phyloP scores from a whole-genome alignment of 192 early-diverging fungal genomes.

The Rhizophagus prolifer region DNA sequence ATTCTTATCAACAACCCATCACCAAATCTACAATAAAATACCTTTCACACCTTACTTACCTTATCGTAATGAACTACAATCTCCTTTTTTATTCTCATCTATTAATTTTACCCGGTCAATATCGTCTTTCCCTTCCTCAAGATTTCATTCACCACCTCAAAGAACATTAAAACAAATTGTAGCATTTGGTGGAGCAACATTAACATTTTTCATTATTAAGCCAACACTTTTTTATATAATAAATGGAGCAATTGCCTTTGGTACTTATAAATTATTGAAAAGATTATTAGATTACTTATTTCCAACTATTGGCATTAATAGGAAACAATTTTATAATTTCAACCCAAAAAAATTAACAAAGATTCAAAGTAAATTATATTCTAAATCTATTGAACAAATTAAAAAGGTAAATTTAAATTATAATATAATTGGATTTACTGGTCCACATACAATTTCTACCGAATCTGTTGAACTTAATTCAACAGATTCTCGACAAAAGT shows the following conservation, averaged over 20 bases:
- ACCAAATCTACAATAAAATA: background rate
- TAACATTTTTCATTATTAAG: background rate
- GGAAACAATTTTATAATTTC: background rate
- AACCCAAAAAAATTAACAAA: background rate
- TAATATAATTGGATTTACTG: background rate
- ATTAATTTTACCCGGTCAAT: background rate
- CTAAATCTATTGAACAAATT: background rate
- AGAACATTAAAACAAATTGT: background rate
- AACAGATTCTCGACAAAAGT: background rate
- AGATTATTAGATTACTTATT: background rate
- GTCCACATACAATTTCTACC: background rate
- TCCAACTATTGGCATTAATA: background rate
- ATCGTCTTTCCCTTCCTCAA: background rate
- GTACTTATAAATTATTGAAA: background rate
- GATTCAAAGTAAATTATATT: background rate
- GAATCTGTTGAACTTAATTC: background rate
- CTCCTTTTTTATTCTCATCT: background rate
- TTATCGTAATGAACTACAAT: background rate
- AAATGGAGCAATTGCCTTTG: background rate
- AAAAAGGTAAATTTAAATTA: background rate
- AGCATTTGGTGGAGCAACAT: background rate
- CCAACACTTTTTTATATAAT: background rate
- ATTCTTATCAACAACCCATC: background rate
- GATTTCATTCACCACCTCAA: background rate
- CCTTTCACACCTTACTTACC: background rate